phyloP scores from a whole-genome alignment of 1,139 yeast species.

The Pichia sp. region DNA sequence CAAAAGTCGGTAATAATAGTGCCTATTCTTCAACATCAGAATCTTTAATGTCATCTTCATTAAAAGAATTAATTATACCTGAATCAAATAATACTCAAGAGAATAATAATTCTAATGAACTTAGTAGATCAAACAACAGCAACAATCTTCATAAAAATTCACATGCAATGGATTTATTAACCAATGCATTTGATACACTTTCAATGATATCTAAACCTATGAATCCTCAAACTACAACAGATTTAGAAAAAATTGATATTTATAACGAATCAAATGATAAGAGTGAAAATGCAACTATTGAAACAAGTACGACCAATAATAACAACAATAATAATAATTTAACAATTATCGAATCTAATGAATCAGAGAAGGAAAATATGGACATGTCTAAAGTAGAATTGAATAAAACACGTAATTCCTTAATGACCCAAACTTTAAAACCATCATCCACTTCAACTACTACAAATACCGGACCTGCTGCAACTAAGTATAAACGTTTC shows the following conservation, averaged over 20 bases:
- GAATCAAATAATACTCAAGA: constrained; percentile 1
- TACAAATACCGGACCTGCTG: not conserved
- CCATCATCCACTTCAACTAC: not conserved
- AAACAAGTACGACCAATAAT: not conserved
- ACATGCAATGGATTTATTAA: constrained; percentile 13
- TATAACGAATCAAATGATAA: not conserved
- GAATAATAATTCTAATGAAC: not conserved
- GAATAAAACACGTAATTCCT: not conserved
- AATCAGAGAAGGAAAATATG: constrained; percentile 11
- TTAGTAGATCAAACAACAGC: constrained; percentile 1
- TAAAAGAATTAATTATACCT: constrained; percentile 5
- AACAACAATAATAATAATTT: constrained; percentile 21
- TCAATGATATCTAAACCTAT: constrained; percentile 9
- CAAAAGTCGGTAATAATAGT: constrained; percentile 5
- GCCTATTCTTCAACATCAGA: constrained; percentile 13
- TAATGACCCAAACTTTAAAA: not conserved
- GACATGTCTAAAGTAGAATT: not conserved
- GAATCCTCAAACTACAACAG: not conserved
- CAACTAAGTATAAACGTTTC: constrained; percentile 35
- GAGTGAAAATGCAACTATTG: constrained; percentile 12
- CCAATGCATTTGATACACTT: constrained; percentile 15
- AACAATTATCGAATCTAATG: constrained; percentile 16
- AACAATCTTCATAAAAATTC: constrained; percentile 10
- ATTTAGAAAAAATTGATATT: not conserved
- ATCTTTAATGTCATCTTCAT: constrained; percentile 16